Conservation (phyloP, 176 grass and related monocot genomes). For the Hyparrhenia diplandra region DNA sequence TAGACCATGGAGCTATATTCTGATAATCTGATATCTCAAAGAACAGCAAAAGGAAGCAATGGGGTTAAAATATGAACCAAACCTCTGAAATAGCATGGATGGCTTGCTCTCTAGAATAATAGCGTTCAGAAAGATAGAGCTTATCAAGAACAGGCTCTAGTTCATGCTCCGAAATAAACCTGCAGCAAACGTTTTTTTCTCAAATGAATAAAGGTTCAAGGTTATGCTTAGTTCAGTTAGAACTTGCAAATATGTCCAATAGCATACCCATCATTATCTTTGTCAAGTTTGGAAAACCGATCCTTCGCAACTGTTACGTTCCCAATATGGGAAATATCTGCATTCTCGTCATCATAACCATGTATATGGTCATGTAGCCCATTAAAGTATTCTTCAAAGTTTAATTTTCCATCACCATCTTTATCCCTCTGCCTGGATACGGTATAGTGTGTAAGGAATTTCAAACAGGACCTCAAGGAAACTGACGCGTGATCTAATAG, state of each 20-base stretch:
- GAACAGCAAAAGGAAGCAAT: background rate
- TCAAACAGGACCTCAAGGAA: slow-evolving; percentile 25
- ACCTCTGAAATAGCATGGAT: slow-evolving; percentile 76
- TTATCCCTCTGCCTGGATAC: slow-evolving; percentile 66
- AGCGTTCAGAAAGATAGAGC: slow-evolving; percentile 69
- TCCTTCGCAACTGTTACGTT: slow-evolving; percentile 47
- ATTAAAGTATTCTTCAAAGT: slow-evolving; percentile 68
- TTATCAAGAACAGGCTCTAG: slow-evolving; percentile 64
- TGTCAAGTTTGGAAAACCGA: slow-evolving; percentile 74
- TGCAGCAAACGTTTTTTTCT: slow-evolving; percentile 22
- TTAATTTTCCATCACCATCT: slow-evolving; percentile 72
- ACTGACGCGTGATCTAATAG: slow-evolving; percentile 2
- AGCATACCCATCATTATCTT: slow-evolving; percentile 65
- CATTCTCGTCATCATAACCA: slow-evolving; percentile 55
- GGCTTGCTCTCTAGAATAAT: slow-evolving; percentile 82
- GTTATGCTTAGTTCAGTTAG: background rate
- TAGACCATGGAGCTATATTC: background rate
- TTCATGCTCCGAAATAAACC: slow-evolving; percentile 77
- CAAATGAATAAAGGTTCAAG: slow-evolving; percentile 13
- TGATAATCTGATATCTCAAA: background rate
- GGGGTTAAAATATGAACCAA: slow-evolving; percentile 27
- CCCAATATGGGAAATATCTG: slow-evolving; percentile 51
- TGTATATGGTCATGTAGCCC: slow-evolving; percentile 61
- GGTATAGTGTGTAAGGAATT: slow-evolving; percentile 16
- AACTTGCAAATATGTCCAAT: background rate